Base-by-base conservation (phyloP, 2,329 filamentous ascomycete genomes). In the Hypoxylon sp. region DNA sequence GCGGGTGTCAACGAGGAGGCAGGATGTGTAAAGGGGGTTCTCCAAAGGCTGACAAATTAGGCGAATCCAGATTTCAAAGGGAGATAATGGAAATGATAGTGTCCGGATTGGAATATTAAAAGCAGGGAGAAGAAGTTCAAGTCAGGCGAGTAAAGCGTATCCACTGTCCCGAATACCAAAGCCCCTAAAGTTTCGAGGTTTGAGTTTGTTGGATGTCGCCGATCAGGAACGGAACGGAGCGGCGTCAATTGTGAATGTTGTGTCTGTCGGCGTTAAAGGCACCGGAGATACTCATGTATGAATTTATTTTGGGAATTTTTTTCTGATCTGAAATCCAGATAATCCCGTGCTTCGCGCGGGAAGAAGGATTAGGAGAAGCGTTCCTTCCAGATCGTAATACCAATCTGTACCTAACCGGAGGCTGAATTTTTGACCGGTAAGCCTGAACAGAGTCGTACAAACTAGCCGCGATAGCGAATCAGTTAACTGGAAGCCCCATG, bases 401-500 rank as follows among this genome's bases (percentile, higher is more conserved):
- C 44, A 17, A 62, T 62, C 55, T 64, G 67, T 70, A 70, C 68
- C 62, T 70, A 68, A 68, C 65, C 62, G 65, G 65, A 70, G 68
- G 68, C 68, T 70, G 65, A 68, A 66, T 58, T 70, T 68, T 68
- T 63, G 65, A 48, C 58, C 54, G 58, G 65, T 68, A 68, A 64
- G 68, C 68, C 68, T 66, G 51, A 37, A 63, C 54, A 63, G 37
- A n/a, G 61, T 65, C 44, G 62, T 55, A 70, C 65, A 65, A 44
- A 54, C 65, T 66, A 71, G 31, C 55, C 21, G 47, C 53, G 29
- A 62, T 55, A 61, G 65, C 65, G 62, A 70, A 70, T 70, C 62
- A 68, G 57, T 53, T 57, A 29, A 57, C 62, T 59, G 59, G 56
- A 65, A 66, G n/a, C 47, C 52, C 48, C 68, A 55, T 70, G 68